Base-by-base conservation (phyloP, 2,329 filamentous ascomycete species). In the Fonsecaea erecta region DNA sequence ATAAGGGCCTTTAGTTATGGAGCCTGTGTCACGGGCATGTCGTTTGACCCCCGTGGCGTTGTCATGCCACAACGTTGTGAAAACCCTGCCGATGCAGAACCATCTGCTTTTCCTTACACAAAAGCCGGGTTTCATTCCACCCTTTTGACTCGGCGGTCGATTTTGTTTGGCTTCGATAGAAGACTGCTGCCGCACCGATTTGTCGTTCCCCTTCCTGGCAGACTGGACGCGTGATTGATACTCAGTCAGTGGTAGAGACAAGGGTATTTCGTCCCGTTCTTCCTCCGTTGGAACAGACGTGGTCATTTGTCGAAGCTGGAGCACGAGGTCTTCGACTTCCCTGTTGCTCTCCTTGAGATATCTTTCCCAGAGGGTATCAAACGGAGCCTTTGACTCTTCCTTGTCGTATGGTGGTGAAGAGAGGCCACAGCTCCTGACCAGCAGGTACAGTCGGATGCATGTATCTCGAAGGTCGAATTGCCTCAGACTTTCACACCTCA, bases 1-100 rank as follows among this genome's bases (percentile, higher is more conserved):
- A 24, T 53, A 37, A 18, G 21, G 43, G 5, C 59, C 52, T n/a
- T 63, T 62, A 52, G 71, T 73, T 6, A 48, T 35, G 18, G 7
- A 5, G 18, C 57, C 51, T 12, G 24, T n/a, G 30, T 28, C 24
- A n/a, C 14, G 32, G 11, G 26, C n/a, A 43, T 16, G 37, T 9
- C 4, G 12, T 9, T 8, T 40, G 18, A 8, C 4, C 18, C 24
- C 51, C 12, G 34, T n/a, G n/a, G 51, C 62, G 30, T 60, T 64
- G 64, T 77, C 73, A 53, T 74, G 71, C 74, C 75, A 77, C 1
- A 77, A 65, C 24, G 75, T 70, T 6, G 68, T 58, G 48, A 78
- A 77, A 3, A 76, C 73, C 71, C 62, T 37, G 24, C 66, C 66
- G 14, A 59, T 6, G 18, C 32, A 40, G 32, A 60, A 68, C 18